Evolutionary conservation across 257 asterid genomes (phyloP).

Genomic region (Oldenlandia corymbosa): DNA sequence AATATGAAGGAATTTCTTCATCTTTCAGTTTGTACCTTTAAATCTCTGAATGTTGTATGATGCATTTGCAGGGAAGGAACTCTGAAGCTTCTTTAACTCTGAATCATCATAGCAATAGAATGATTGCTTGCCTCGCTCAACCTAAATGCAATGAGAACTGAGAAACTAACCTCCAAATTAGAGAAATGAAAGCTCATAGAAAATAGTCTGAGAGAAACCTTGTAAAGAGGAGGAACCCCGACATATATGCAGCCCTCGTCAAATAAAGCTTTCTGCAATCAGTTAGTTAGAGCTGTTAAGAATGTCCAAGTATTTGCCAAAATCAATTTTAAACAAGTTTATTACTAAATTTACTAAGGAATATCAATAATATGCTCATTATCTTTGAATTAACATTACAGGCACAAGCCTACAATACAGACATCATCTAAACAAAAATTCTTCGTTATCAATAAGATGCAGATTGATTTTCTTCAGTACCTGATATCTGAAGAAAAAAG

Average conservation of each 20-base stretch:
- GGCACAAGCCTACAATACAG: neutral
- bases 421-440: neutral
- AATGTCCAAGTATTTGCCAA: slow-evolving; percentile 6
- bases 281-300: slow-evolving; percentile 24
- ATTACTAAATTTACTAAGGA: neutral
- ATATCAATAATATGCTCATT: neutral
- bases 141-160: slow-evolving; percentile 37
- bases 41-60: slow-evolving; percentile 95
- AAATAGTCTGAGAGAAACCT: slow-evolving; percentile 45
- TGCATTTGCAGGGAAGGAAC: slow-evolving; percentile 82
- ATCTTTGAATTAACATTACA: neutral
- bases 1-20: neutral
- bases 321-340: neutral
- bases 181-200: slow-evolving; percentile 9
- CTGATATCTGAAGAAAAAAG: slow-evolving; percentile 96
- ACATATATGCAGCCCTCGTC: slow-evolving; percentile 95
- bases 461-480: slow-evolving; percentile 30
- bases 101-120: slow-evolving; percentile 80
- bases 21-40: slow-evolving; percentile 48
- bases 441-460: neutral
- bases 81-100: slow-evolving; percentile 61
- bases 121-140: slow-evolving; percentile 87
- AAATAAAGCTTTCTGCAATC: slow-evolving; percentile 79
- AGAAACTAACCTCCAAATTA: slow-evolving; percentile 11
- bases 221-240: slow-evolving; percentile 95